Conservation (phyloP, 2,329 filamentous ascomycete genomes). For the Aspergillus pseudoterreus region DNA sequence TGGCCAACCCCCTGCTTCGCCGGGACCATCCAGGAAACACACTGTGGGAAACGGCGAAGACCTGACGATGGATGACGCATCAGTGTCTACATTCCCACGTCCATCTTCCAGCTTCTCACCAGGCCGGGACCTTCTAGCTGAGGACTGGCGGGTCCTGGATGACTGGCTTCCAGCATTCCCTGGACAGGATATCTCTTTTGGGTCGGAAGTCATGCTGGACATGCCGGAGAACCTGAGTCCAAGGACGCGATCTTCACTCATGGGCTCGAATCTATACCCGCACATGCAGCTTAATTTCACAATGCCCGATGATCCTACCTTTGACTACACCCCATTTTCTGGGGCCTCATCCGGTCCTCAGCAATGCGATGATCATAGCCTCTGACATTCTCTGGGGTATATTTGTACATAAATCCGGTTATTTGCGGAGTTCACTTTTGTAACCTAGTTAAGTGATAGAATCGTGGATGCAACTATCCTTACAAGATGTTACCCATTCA, state of each 20-base stretch:
- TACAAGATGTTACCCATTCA: no score
- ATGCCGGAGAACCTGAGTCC: neutral
- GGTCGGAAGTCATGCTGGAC: neutral
- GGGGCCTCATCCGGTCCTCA: no score
- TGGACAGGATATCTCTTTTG: neutral
- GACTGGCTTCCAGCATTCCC: neutral
- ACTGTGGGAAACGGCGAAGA: neutral
- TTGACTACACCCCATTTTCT: no score
- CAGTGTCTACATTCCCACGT: no score
- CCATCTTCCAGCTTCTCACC: neutral
- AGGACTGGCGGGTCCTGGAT: neutral
- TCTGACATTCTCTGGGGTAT: no score
- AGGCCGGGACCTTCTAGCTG: neutral
- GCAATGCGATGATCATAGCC: no score
- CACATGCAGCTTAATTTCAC: neutral
- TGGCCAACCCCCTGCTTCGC: neutral
- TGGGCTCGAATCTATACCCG: neutral
- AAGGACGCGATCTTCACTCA: neutral
- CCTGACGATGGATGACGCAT: neutral
- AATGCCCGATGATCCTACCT: no score
- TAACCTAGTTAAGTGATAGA: no score
- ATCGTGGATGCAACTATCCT: no score
- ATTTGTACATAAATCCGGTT: no score
- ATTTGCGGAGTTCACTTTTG: no score
- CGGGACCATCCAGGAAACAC: neutral